Evolutionary conservation across 768 basidiomycete species (phyloP), one percentile per base, ranked within the genome.

Genomic region (Lentinus tigrinus): DNA sequence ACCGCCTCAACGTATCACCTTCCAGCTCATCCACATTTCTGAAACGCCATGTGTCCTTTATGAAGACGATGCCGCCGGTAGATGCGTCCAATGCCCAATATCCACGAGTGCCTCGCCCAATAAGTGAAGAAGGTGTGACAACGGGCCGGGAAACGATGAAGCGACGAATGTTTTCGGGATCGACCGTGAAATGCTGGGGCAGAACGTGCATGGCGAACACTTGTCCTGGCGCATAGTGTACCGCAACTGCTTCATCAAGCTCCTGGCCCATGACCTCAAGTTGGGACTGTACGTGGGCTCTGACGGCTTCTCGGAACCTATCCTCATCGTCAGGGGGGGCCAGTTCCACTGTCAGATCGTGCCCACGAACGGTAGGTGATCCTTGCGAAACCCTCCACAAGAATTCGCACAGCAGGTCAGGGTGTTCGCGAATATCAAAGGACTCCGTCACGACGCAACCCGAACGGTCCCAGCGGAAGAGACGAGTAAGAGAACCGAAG

Each of bases 381-480:
- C 21, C 24, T 4, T 2, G 6, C 8, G 43, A 7, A 23, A 46
- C 23, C 9, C 43, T 11, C 21, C 67, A 70, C 10, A 75, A 48
- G 50, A 74, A 75, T 5, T 69, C 63, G 5, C 65, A 57, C 2
- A 77, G 63, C 0, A 56, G 17, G n/a, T 62, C 47, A 4, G 64
- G 60, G 1, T 69, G 26, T 5, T 61, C 11, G 2, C 57, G 44
- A 40, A 66, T 69, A 49, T 72, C 60, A 61, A 76, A 73, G 0
- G 53, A 26, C 24, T 57, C 56, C 0, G 73, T 62, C 3, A 74
- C 72, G 16, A 76, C 58, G 5, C 60, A 66, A 4, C 72, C 76
- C 2, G 71, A 57, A 4, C 74, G 68, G 54, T 77, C 76, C 58
- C 67, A 65, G 3, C 67, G 67, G n/a, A 77, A 59, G 21, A 77